Evolutionary conservation across 257 asterid genomes (phyloP), one percentile per base, ranked within the genome.

Genomic region (Solanum etuberosum): DNA sequence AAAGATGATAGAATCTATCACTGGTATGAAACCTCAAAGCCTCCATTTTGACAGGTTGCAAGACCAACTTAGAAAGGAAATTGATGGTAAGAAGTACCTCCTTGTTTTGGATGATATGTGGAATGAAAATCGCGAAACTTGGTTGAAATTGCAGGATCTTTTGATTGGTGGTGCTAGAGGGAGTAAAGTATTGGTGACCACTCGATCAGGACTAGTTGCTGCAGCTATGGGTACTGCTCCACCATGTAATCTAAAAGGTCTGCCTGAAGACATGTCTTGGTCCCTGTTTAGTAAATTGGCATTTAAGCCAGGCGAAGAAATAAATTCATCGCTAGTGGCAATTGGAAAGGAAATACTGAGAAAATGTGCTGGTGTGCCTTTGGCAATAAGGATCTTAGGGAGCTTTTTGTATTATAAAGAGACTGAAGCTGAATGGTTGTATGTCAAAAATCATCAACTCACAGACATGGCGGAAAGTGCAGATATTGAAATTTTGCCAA

Each of bases 361-460:
- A 9, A 90, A 82, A 68, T 90, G 91, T 85, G 48, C 21, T 20
- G 89, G 90, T 16, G 88, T 86, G 54, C 92, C 90, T 31, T 89
- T 87, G 29, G 87, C 87, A 6, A 63, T 86, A 71, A 85, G 87
- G 63, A 83, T 84, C 27, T 72, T 87, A 32, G 88, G 91, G 34
- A 46, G 87, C 85, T 67, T 88, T 67, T 46, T 90, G 84, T 83
- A 51, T 48, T 42, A 27, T 9, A 86, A 31, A 46, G 40, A 21
- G 27, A 84, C 86, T 8, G 86, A 88, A 81, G 51, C 63, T n/a
- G 87, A 83, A 63, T 88, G 92, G 92, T 73, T 89, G 34, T 61
- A 81, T 18, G 61, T 89, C 18, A 83, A 20, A 25, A 59, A 67
- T 29, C 71, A 40, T 78, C 88, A 84, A 15, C 35, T 87, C 34